phyloP scores from a whole-genome alignment of 768 basidiomycete genomes.

The Leccinum uliginosum region DNA sequence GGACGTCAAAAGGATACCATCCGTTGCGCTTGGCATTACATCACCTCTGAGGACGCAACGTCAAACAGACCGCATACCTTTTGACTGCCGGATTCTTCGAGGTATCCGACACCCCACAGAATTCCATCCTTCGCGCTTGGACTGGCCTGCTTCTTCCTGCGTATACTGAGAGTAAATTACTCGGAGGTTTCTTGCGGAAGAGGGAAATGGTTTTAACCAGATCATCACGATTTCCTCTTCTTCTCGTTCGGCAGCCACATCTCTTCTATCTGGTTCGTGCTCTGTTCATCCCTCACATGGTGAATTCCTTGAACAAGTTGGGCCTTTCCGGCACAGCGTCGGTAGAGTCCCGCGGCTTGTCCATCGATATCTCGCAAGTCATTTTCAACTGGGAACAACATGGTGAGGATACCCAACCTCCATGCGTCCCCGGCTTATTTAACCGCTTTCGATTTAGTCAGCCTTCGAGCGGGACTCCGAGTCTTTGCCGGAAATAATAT shows the following conservation, averaged over 20 bases:
- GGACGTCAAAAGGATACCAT: conserved; percentile 89
- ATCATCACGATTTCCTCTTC: conserved; percentile 82
- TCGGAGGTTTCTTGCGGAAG: conserved; percentile 82
- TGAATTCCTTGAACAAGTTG: conserved; percentile 82
- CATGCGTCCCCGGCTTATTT: too few species aligned
- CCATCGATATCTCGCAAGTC: conserved; percentile 87
- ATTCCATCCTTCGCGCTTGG: conserved; percentile 91
- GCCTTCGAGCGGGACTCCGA: conserved; percentile 96
- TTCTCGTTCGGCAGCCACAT: conserved; percentile 86
- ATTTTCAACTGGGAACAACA: conserved; percentile 92
- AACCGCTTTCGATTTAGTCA: conserved; percentile 79
- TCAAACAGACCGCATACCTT: conserved; percentile 90
- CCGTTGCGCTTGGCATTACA: conserved; percentile 88
- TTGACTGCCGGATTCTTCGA: conserved; percentile 90
- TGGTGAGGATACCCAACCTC: conserved; percentile 32
- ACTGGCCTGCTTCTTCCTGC: conserved; percentile 80
- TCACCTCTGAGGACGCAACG: conserved; percentile 78
- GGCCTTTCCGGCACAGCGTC: conserved; percentile 76
- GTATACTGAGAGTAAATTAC: conserved; percentile 72
- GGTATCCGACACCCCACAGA: conserved; percentile 81
- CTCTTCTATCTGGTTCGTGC: conserved; percentile 92
- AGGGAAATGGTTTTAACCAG: conserved; percentile 66
- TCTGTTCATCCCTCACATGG: conserved; percentile 90
- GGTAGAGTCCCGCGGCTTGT: conserved; percentile 76
- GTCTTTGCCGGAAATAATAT: conserved; percentile 94